These are phyloP conservation scores for Filobasidium wieringae DNA, from an alignment of 768 basidiomycete genomes.

Conservation along the genomic window DNA sequence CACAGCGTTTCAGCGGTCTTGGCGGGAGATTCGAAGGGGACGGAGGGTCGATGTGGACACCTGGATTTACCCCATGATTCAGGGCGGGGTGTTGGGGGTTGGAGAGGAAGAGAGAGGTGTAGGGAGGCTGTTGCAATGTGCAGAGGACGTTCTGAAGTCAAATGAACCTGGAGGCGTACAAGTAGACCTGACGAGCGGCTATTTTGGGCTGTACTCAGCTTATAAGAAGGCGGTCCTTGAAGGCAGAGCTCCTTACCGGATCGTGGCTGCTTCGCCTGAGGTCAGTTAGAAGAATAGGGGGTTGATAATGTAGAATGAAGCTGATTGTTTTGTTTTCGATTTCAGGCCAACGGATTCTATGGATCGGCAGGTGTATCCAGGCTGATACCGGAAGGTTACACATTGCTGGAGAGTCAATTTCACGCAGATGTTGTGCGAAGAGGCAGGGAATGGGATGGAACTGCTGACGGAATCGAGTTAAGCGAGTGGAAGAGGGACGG, in stretches of 20 bases:
- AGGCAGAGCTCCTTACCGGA: conserved; percentile 45
- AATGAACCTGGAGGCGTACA: conserved; percentile 40
- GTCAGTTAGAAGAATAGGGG: conserved; percentile 41
- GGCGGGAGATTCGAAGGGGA: conserved; percentile 23
- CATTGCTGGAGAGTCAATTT: conserved; percentile 71
- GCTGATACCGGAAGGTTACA: conserved; percentile 91
- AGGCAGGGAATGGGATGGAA: conserved; percentile 19
- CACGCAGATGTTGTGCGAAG: conserved; percentile 24
- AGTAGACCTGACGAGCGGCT: conserved; percentile 84
- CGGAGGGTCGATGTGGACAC: conserved; percentile 42
- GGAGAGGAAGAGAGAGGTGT: conserved; percentile 66
- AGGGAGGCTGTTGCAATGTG: conserved; percentile 32
- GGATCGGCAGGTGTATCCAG: conserved; percentile 79
- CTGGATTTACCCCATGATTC: conserved; percentile 67
- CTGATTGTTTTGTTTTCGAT: neutral
- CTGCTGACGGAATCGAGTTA: conserved; percentile 50
- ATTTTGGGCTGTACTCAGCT: conserved; percentile 71
- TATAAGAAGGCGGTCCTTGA: conserved; percentile 62
- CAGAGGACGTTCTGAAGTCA: conserved; percentile 24
- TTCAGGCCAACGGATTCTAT: conserved; percentile 95
- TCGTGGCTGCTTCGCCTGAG: conserved; percentile 77
- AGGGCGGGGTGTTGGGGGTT: conserved; percentile 75
- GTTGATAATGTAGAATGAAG: conserved; percentile 1
- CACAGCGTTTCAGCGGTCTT: conserved; percentile 49
- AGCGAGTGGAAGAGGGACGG: conserved; percentile 75